Percentiles rank a stretch among this genome's conserved stretches.
Conservation (phyloP, 2,329 filamentous ascomycete species). For the Colletotrichum simmondsii region DNA sequence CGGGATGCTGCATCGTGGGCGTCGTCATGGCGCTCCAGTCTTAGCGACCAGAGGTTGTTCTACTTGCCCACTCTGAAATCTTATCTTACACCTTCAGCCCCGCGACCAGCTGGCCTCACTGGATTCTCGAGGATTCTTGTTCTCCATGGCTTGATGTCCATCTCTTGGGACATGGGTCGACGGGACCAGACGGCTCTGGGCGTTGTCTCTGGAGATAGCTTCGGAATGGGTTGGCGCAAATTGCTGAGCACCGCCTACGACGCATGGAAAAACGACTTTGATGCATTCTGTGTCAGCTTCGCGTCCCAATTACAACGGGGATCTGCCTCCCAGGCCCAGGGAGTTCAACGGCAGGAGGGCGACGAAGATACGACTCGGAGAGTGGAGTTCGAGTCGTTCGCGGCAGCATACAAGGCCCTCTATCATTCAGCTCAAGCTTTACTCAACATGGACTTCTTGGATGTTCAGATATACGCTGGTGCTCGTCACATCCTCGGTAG, state of each 20-base stretch:
- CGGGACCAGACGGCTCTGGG: slow-evolving; percentile 71
- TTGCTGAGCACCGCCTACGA: slow-evolving; percentile 65
- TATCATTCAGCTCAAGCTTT: slow-evolving; percentile 69
- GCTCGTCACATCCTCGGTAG: slow-evolving; percentile 68
- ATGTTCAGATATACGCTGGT: slow-evolving; percentile 71
- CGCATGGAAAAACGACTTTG: slow-evolving; percentile 68
- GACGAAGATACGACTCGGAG: slow-evolving; percentile 1
- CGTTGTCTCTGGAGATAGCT: slow-evolving; percentile 41
- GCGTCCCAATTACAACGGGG: slow-evolving; percentile 35
- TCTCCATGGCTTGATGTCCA: slow-evolving; percentile 71
- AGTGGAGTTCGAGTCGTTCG: slow-evolving; percentile 57
- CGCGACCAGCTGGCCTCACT: slow-evolving; percentile 55
- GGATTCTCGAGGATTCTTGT: slow-evolving; percentile 63
- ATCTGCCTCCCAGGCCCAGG: neutral
- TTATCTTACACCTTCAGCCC: slow-evolving; percentile 60
- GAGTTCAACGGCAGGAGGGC: neutral
- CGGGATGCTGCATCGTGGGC: slow-evolving; percentile 62
- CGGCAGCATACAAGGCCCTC: slow-evolving; percentile 62
- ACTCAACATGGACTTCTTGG: slow-evolving; percentile 67
- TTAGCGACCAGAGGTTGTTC: slow-evolving; percentile 42
- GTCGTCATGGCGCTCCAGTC: slow-evolving; percentile 44
- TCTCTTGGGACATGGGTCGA: slow-evolving; percentile 70
- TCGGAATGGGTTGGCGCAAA: slow-evolving; percentile 54
- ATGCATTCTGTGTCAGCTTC: slow-evolving; percentile 57
- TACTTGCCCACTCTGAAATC: slow-evolving; percentile 66